phyloP scores from a whole-genome alignment of 257 asterid species.

The Leptodermis oblonga region DNA sequence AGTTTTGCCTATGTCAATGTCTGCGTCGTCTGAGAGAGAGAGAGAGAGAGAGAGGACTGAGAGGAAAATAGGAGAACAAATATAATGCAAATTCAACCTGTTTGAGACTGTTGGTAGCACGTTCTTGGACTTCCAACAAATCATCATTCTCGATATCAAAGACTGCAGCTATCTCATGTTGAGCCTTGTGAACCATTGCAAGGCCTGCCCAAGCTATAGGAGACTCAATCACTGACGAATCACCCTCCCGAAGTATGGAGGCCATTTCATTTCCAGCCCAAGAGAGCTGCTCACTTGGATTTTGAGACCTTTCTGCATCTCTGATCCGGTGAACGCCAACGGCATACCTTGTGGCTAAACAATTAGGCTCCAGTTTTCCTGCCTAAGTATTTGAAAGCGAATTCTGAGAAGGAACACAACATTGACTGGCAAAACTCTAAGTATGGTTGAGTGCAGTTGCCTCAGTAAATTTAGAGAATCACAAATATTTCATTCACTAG shows the following conservation, averaged over 20 bases:
- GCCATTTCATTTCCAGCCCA: constrained; percentile 99
- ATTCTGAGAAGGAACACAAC: constrained; percentile 4
- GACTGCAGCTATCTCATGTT: constrained; percentile 90
- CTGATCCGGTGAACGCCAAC: constrained; percentile 87
- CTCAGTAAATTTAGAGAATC: neutral
- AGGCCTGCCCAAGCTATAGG: constrained; percentile 95
- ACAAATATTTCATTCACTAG: neutral
- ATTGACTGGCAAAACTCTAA: neutral
- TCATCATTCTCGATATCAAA: constrained; percentile 76
- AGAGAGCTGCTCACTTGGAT: constrained; percentile 84
- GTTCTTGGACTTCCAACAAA: constrained; percentile 70
- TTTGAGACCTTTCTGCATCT: constrained; percentile 96
- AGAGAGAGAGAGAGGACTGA: neutral
- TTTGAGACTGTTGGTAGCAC: constrained; percentile 79
- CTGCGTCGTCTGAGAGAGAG: too few species aligned
- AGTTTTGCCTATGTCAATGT: too few species aligned
- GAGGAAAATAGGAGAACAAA: neutral
- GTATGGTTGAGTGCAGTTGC: neutral
- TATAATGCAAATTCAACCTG: constrained; percentile 42
- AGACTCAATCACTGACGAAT: constrained; percentile 63
- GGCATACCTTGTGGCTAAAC: constrained; percentile 90
- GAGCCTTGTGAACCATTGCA: constrained; percentile 90
- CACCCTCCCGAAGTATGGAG: constrained; percentile 88
- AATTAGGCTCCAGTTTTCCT: constrained; percentile 91
- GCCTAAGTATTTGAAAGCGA: constrained; percentile 48